Conservation (phyloP, 2,329 filamentous ascomycete species). For the Ceratocystis albifundus region DNA sequence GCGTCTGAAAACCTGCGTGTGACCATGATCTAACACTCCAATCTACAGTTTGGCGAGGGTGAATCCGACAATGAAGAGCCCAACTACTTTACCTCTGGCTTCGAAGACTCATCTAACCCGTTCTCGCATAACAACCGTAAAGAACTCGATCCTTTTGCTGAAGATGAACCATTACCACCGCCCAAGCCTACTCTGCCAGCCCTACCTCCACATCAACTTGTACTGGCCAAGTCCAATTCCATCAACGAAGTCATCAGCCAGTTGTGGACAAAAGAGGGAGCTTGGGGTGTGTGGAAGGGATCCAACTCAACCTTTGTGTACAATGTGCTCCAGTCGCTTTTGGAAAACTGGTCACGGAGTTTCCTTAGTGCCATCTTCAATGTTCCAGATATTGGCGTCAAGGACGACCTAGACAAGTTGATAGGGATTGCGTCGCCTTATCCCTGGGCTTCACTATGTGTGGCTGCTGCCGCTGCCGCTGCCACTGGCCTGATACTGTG, state of each 20-base stretch:
- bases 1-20: too few relatives aligned
- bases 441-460: constrained; percentile 66
- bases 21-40: background rate
- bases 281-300: constrained; percentile 88
- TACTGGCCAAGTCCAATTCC: constrained; percentile 63
- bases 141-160: constrained; percentile 22
- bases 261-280: constrained; percentile 79
- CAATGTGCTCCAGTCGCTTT: constrained; percentile 68
- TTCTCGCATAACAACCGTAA: constrained; percentile 18
- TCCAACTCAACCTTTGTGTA: constrained; percentile 91
- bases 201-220: constrained; percentile 48
- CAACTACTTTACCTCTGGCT: constrained; percentile 67
- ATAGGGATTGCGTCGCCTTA: constrained; percentile 63
- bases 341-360: constrained; percentile 87
- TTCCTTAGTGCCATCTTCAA: constrained; percentile 84
- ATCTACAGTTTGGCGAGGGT: constrained; percentile 20
- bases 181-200: constrained; percentile 27
- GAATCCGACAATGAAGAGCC: constrained; percentile 67
- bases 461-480: constrained; percentile 53
- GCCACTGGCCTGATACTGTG: constrained; percentile 71
- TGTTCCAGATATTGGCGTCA: constrained; percentile 69
- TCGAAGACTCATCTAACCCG: constrained; percentile 41
- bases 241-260: constrained; percentile 77
- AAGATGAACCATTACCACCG: constrained; percentile 18
- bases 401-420: constrained; percentile 65